A percentile compares a stretch with the other conserved stretches of the same genome.
These are phyloP conservation scores for Cucumis melo DNA, from an alignment of 306 rosid species.

Conservation along the genomic window DNA sequence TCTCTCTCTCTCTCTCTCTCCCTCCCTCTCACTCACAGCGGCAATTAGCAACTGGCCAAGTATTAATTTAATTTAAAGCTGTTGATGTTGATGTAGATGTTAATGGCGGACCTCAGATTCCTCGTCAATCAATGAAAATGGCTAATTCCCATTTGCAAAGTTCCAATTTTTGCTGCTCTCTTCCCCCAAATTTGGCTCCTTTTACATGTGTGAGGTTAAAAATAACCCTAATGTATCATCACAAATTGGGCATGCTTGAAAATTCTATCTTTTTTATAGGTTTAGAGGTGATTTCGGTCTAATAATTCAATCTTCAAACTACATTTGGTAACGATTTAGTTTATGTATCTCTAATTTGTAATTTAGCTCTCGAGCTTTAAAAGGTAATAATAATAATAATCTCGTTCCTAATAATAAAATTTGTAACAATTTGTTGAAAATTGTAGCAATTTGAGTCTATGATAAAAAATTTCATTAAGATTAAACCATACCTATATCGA, in stretches of 20 bases:
- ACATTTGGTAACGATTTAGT: no score
- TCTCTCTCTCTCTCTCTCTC: neutral
- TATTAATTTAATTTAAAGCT: neutral
- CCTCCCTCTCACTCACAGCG: neutral
- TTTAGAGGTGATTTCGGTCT: no score
- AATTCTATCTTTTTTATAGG: no score
- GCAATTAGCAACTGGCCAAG: neutral
- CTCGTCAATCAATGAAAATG: neutral
- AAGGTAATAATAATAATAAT: no score
- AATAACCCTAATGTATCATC: neutral
- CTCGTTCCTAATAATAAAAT: no score
- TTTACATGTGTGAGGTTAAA: neutral
- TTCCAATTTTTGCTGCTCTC: neutral
- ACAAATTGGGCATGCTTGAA: neutral
- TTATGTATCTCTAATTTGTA: no score
- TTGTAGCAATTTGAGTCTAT: no score
- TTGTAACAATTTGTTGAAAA: no score
- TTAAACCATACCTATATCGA: no score
- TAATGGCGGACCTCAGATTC: slow-evolving; percentile 4
- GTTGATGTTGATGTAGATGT: neutral
- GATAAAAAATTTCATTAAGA: no score
- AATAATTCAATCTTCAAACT: no score
- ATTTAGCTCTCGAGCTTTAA: no score
- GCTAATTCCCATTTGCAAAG: neutral
- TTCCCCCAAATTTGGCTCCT: neutral